Evolutionary conservation across 768 basidiomycete species (phyloP).

Genomic region (Mycena latifolia): DNA sequence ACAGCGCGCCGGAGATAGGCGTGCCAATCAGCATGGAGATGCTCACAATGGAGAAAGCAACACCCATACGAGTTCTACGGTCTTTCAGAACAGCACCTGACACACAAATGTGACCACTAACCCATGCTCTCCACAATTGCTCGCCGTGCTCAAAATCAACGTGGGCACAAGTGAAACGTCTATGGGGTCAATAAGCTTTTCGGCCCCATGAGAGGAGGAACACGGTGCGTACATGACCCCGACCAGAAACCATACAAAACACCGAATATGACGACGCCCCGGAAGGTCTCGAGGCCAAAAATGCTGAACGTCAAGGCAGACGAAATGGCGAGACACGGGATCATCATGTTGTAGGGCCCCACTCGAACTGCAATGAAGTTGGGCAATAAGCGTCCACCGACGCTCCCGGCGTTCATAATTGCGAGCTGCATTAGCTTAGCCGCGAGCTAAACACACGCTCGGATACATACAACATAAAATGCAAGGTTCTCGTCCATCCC

Average conservation of each 20-base stretch:
- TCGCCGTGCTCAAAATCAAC: constrained; percentile 51
- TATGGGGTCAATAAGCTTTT: constrained; percentile 20
- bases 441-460: neutral
- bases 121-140: constrained; percentile 53
- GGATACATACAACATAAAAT: constrained; percentile 27
- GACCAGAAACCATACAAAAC: constrained; percentile 29
- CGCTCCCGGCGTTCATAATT: constrained; percentile 27
- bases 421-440: constrained; percentile 12
- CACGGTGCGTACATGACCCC: constrained; percentile 14
- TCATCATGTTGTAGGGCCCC: constrained; percentile 32
- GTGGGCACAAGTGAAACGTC: constrained; percentile 57
- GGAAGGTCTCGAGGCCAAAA: constrained; percentile 11
- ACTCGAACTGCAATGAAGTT: constrained; percentile 30
- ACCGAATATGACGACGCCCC: constrained; percentile 16
- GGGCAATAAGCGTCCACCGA: constrained; percentile 26
- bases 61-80: constrained; percentile 60
- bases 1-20: constrained; percentile 62
- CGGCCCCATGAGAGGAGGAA: neutral
- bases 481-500: constrained; percentile 21
- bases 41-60: constrained; percentile 60
- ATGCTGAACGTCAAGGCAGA: constrained; percentile 24
- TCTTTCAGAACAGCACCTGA: neutral
- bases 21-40: constrained; percentile 61
- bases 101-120: constrained; percentile 27
- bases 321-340: constrained; percentile 26